Evolutionary conservation across 345 rosid species (phyloP).

Genomic region (Jatropha curcas): DNA sequence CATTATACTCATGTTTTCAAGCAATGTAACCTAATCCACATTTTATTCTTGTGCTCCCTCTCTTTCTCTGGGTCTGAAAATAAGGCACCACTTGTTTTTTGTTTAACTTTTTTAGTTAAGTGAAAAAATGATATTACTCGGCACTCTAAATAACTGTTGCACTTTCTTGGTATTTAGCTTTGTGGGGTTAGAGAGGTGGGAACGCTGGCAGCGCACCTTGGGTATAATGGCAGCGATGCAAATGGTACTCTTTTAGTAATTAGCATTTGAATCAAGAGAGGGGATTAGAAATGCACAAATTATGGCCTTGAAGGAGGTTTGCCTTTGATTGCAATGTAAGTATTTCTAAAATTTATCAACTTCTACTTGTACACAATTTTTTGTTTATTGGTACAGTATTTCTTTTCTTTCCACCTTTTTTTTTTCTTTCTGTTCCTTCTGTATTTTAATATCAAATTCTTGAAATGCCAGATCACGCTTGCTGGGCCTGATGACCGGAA

Average conservation of each 20-base stretch:
- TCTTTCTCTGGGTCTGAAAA: too few species aligned
- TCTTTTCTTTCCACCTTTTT: neutral
- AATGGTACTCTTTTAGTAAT: conserved; percentile 65
- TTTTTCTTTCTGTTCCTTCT: too few species aligned
- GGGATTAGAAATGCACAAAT: conserved; percentile 91
- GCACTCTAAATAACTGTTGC: too few species aligned
- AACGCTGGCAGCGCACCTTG: conserved; percentile 92
- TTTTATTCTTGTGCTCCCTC: neutral
- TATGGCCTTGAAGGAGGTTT: conserved; percentile 88
- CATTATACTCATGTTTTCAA: neutral
- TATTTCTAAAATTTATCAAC: neutral
- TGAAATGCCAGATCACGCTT: too few species aligned
- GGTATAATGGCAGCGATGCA: conserved; percentile 91
- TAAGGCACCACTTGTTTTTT: neutral
- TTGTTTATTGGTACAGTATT: neutral
- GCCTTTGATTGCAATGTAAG: conserved; percentile 97
- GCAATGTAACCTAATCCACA: neutral
- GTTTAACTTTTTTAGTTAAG: neutral
- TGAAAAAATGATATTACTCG: neutral
- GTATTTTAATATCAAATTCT: neutral
- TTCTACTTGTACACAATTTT: neutral
- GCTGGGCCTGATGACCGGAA: too few species aligned
- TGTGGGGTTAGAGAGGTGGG: conserved; percentile 98
- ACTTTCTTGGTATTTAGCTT: conserved; percentile 36
- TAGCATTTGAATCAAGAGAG: conserved; percentile 86